Percentiles rank a stretch among this genome's conserved stretches.
These are phyloP conservation scores for Microdochium nivale DNA, from an alignment of 2,329 filamentous ascomycete genomes.

Conservation along the genomic window DNA sequence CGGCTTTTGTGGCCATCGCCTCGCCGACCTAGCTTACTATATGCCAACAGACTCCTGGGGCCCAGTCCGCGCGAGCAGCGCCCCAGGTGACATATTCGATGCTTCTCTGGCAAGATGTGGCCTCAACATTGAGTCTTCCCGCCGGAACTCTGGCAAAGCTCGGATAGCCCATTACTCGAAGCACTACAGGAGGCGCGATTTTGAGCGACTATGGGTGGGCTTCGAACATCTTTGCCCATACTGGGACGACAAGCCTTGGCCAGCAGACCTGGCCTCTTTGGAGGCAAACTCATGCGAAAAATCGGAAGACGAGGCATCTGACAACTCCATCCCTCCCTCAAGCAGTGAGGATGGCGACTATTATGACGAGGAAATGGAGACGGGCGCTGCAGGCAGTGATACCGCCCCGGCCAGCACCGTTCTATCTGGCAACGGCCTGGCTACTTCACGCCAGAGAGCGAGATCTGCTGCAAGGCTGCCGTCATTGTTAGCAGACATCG, in stretches of 20 bases:
- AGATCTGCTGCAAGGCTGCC: not conserved
- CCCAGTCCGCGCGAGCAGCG: no score
- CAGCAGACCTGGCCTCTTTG: not conserved
- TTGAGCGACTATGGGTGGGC: not conserved
- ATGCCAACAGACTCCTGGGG: no score
- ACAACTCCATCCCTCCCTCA: not conserved
- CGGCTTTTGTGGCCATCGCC: no score
- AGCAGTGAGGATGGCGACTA: not conserved
- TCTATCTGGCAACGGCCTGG: not conserved
- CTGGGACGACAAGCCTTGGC: not conserved
- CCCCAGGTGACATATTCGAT: not conserved
- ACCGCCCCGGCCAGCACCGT: not conserved
- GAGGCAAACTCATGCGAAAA: not conserved
- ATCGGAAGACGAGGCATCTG: not conserved
- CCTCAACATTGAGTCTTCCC: not conserved
- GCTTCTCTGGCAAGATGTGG: not conserved
- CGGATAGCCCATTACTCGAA: not conserved
- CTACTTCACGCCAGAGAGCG: not conserved
- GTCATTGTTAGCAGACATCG: not conserved
- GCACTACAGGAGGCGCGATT: not conserved
- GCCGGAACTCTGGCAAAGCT: not conserved
- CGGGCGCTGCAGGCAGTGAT: not conserved
- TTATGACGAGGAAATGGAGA: not conserved
- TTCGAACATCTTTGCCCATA: not conserved
- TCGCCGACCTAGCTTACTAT: no score